Evolutionary conservation across 176 grass and related monocot genomes (phyloP), one percentile per base, ranked within the genome.

Genomic region (Eremochloa ophiuroides): DNA sequence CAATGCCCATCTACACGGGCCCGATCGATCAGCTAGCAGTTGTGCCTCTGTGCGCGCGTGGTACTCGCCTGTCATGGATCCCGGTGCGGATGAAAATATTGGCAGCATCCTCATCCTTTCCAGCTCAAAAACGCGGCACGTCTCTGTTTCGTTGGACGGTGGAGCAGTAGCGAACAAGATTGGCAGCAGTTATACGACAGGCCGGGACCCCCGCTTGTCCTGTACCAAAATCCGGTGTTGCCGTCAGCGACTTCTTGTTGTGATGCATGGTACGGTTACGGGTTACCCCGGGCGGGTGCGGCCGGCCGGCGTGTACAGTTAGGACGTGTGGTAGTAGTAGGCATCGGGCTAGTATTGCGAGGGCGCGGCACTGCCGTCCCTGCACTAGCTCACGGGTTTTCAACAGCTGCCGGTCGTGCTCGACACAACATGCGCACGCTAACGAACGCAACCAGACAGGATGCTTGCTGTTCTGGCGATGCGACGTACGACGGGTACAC

Each of bases 61-160:
- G n/a, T 14, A 72, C 42, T 72, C 69, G 53, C 15, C 42, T 72
- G 42, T 72, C 78, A 81, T 69, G 85, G 78, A 62, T 48, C 85
- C 79, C 55, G 27, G 16, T 5, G 37, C 56, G 48, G 61, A 61
- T 4, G 47, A 60, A 79, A 74, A 46, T 0, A 40, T 37, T 84
- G 75, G 29, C 81, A 5, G 69, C 69, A 31, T 48, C 69, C 42
- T 72, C 69, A 20, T 28, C 28, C 60, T 28, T 59, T 67, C 74
- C 60, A 59, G 25, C 60, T 29, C 25, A 62, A 29, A 62, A 29
- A 48, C 55, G 66, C 20, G 39, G 27, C 29, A 84, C 35, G 35
- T 33, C 55, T 33, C 55, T 31, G 25, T 63, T 63, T 74, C 4
- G 28, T 18, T 44, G 30, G 42, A 35, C 13, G 82, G 62, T 4